Evolutionary conservation across 805 yeast species (phyloP), one percentile per base, ranked within the genome.

Genomic region (Yarrowia sp.): DNA sequence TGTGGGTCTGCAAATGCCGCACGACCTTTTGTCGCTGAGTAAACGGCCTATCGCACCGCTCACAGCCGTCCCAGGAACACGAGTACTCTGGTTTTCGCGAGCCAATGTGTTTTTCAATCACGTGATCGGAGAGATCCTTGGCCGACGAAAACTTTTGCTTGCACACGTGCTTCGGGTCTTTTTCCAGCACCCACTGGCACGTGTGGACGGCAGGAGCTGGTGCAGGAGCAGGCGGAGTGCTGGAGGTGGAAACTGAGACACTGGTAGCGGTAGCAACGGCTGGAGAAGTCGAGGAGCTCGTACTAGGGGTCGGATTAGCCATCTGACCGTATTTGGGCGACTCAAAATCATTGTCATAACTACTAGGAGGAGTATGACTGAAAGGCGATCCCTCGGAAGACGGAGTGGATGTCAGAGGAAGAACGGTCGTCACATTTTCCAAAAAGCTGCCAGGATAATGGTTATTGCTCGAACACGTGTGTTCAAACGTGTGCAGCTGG

Each of bases 1-100:
- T 91, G 76, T 95, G 99, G 5, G 89, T 88, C 76, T 90, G 95
- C 60, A 95, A 79, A 78, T 94, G 99, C 49, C 99, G 83, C 15
- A 90, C 78, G 9, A 92, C 79, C 77, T 94, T 95, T 73, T 94
- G 98, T 38, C 95, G 82, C 76, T 94, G 98, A 10, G 84, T 77
- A 74, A 94, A 95, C 2, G 83, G 83, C 70, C 84, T 82, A 4
- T 85, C 83, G 33, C 70, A 70, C 44, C 97, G 84, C 24, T 83
- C 83, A 77, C 99, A 95, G 2, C 85, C 88, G 10, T 81, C 76
- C 99, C 99, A 95, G 47, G 77, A 73, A 75, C 99, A 95, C 14
- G 77, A 76, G 74, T 93, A 92, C 24, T 79, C 76, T 1, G 89
- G 83, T 74, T 89, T 84, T 1, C 97, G 92, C 10, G 88, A 83